Conservation (phyloP, 768 basidiomycete genomes). For the Collybiopsis luxurians region DNA sequence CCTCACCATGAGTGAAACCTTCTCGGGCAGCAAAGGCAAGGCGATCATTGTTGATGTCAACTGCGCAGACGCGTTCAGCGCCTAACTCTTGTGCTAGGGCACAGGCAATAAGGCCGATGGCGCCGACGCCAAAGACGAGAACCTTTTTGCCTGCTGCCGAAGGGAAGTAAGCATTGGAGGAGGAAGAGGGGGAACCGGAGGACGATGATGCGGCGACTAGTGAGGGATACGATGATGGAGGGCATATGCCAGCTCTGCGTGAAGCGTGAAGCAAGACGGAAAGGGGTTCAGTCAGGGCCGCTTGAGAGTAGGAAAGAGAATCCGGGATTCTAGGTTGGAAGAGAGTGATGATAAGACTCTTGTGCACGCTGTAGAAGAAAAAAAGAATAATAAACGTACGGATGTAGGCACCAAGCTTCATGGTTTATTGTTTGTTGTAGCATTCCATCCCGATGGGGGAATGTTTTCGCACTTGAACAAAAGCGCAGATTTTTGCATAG, state of each 20-base stretch:
- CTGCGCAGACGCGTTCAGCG: constrained; percentile 67
- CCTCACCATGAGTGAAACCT: constrained; percentile 53
- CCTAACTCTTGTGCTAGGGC: constrained; percentile 73
- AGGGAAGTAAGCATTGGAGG: constrained; percentile 26
- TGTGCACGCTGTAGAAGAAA: not conserved
- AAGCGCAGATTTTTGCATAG: constrained; percentile 90
- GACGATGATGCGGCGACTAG: constrained; percentile 9
- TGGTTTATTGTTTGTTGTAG: constrained; percentile 88
- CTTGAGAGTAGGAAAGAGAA: constrained; percentile 71
- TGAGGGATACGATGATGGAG: constrained; percentile 4
- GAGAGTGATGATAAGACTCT: not conserved
- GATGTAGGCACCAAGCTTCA: constrained; percentile 81
- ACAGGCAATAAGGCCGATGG: constrained; percentile 90
- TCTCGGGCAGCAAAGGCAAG: constrained; percentile 73
- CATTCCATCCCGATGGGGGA: constrained; percentile 92
- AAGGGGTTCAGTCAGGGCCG: constrained; percentile 90
- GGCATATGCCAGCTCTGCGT: constrained; percentile 36
- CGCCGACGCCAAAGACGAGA: constrained; percentile 89
- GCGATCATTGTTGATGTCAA: constrained; percentile 83
- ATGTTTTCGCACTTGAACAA: constrained; percentile 85
- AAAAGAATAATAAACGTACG: constrained; percentile 50
- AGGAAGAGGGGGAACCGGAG: not conserved
- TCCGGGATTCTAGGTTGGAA: constrained; percentile 62
- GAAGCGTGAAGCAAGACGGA: constrained; percentile 79
- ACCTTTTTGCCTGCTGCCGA: constrained; percentile 59